These are phyloP conservation scores for Chenopodium suecicum DNA, from an alignment of 148 eudicot genomes.

Conservation along the genomic window DNA sequence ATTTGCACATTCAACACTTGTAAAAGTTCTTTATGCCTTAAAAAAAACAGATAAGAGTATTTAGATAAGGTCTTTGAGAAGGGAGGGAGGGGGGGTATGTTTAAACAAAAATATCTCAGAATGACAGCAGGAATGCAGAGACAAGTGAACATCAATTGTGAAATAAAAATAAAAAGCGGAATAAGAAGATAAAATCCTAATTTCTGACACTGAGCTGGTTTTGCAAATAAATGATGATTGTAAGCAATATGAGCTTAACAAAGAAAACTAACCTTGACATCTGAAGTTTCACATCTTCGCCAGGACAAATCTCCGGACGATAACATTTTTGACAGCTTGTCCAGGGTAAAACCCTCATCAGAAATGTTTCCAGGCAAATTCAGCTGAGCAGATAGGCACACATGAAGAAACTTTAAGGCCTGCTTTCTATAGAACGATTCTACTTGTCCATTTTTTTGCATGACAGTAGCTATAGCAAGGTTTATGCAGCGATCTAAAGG, in stretches of 20 bases:
- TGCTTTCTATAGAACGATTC: conserved; percentile 84
- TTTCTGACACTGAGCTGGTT: neutral
- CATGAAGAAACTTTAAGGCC: conserved; percentile 87
- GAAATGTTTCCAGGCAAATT: conserved; percentile 77
- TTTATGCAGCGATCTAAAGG: conserved; percentile 96
- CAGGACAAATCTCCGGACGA: conserved; percentile 63
- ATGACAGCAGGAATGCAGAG: neutral
- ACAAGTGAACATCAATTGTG: neutral
- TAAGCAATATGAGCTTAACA: neutral
- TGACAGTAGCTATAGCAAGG: conserved; percentile 89
- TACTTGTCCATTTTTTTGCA: conserved; percentile 72
- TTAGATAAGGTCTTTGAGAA: too few relatives aligned
- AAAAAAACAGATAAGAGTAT: too few relatives aligned
- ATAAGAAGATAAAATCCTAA: neutral
- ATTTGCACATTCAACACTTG: neutral
- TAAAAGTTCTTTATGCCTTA: too few relatives aligned
- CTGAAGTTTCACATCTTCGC: conserved; percentile 74
- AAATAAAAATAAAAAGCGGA: too few relatives aligned
- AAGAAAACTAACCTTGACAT: conserved; percentile 63
- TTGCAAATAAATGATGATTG: neutral
- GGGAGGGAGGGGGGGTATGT: too few relatives aligned
- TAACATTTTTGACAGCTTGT: conserved; percentile 59
- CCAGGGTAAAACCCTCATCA: conserved; percentile 61
- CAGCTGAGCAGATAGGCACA: conserved; percentile 89
- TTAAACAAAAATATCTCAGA: neutral